phyloP scores from a whole-genome alignment of 148 eudicot species.

The Nepenthes mirabilis region DNA sequence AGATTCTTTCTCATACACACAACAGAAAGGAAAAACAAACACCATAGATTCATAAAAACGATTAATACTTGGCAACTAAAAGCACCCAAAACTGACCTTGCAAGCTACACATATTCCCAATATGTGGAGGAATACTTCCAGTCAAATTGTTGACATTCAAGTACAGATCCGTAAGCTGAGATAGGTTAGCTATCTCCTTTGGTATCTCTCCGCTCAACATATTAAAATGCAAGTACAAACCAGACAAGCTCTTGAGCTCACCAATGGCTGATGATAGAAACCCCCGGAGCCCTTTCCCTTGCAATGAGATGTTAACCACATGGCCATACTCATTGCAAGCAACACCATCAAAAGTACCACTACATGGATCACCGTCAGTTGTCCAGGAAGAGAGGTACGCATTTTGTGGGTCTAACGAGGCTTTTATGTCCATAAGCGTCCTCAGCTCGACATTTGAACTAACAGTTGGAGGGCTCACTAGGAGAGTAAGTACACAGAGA shows the following conservation, averaged over 20 bases:
- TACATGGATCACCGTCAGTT: slow-evolving; percentile 38
- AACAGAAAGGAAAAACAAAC: neutral
- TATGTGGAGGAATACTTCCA: slow-evolving; percentile 48
- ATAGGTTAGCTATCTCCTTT: slow-evolving; percentile 46
- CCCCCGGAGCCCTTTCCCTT: slow-evolving; percentile 69
- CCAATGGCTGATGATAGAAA: slow-evolving; percentile 57
- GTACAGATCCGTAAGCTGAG: slow-evolving; percentile 65
- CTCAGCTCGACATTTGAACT: slow-evolving; percentile 12
- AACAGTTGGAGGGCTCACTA: no score
- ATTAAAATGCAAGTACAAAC: slow-evolving; percentile 76
- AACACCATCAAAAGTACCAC: slow-evolving; percentile 50
- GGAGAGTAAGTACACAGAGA: no score
- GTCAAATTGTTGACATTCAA: slow-evolving; percentile 67
- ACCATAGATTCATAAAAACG: slow-evolving; percentile 2
- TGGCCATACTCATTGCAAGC: slow-evolving; percentile 53
- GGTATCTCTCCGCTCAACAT: slow-evolving; percentile 51
- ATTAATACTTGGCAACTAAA: slow-evolving; percentile 11
- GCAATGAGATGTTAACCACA: slow-evolving; percentile 74
- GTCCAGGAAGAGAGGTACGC: slow-evolving; percentile 55
- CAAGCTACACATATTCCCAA: slow-evolving; percentile 60
- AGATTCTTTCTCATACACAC: neutral
- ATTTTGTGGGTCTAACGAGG: slow-evolving; percentile 56
- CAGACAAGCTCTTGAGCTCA: slow-evolving; percentile 52
- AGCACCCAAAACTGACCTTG: slow-evolving; percentile 41
- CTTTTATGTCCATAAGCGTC: slow-evolving; percentile 38